Base-by-base conservation (phyloP, 352 stramenopile genomes). In the Globisporangium megalacanthum region DNA sequence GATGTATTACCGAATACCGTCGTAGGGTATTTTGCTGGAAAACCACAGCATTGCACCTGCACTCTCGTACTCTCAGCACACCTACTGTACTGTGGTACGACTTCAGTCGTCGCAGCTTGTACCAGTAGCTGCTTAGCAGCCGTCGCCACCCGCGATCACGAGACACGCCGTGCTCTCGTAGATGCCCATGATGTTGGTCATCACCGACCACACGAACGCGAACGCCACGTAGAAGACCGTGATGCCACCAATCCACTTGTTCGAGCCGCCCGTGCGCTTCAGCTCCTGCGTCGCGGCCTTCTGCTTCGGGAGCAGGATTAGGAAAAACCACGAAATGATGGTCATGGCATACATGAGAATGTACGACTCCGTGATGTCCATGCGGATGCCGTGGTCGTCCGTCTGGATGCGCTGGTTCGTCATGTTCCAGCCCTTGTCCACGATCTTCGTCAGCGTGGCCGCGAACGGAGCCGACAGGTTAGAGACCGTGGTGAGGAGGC, bases 131-230 rank as follows among this genome's bases (percentile, higher is more conserved):
- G 25, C 35, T 39, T 39, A 39, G 6, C 35, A 39, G 35, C 35
- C 35, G 10, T 39, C 35, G 35, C 35, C 35, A 13, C 35, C 35
- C 35, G 35, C 35, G 10, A 39, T 39, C 7, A 39, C 10, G 7
- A 39, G 35, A 13, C 35, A 39, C 35, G 35, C 6, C 35, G 35
- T 39, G 35, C 35, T 39, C 7, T 69, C 60, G 52, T 75, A 68
- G 65, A 89, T 87, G 45, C 69, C 81, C 46, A 92, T 35, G 15
- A 86, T 45, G 51, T 83, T 81, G 35, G 79, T 70, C 22, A 68
- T 58, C 41, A 67, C 79, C 25, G 73, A 65, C 72, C 75, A 84
- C n/a, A 60, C 37, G 15, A 80, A 47, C 4, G 72, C 72, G 11
- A 72, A 13, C 33, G 67, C 45, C n/a, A 84, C 49, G 44, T 78